Base-by-base conservation (phyloP, 305 asterid species). In the Plantago coronopus region DNA sequence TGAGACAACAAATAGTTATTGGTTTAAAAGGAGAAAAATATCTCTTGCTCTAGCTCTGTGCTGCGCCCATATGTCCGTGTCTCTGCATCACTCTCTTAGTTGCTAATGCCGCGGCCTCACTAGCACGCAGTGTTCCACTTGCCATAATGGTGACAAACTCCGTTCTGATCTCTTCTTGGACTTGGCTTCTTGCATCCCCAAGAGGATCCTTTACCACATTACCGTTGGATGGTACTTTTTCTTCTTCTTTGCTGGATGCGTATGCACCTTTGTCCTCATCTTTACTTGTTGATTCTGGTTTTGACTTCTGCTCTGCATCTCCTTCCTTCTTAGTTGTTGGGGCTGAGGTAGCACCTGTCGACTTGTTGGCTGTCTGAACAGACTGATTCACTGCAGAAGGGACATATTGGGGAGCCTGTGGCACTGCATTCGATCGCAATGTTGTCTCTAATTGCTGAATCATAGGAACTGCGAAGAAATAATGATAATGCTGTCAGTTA, bases 91-190 rank as follows among this genome's bases (percentile, higher is more conserved):
- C 96, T 73, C 79, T 81, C 69, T 78, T 86, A 15, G 97, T 83
- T 37, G 97, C 97, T 57, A 93, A 63, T 18, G 97, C 91, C 0
- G 97, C 99, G 63, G 99, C 97, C 73, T 93, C 97, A 63, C 96
- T 89, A 2, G 97, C 97, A 57, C 90, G 87, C 46, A 87, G 22
- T 0, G 97, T 82, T 29, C 99, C 99, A 2, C 78, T 72, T n/a
- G 96, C 97, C 99, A 93, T 93, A 29, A 93, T 77, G 54, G 94
- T 84, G 38, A 94, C 91, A 62, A 89, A 93, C 70, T 93, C 99
- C 7, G 66, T 61, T 71, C 72, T 76, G 48, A 93, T 89, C 79
- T 93, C 99, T 57, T 83, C 94, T 72, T 85, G 96, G 42, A 93
- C 85, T 81, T 77, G 85, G 78, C 65, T 80, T 48, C 97, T 81